Evolutionary conservation across 2,329 filamentous ascomycete species (phyloP).

Genomic region (Alternaria viburni): DNA sequence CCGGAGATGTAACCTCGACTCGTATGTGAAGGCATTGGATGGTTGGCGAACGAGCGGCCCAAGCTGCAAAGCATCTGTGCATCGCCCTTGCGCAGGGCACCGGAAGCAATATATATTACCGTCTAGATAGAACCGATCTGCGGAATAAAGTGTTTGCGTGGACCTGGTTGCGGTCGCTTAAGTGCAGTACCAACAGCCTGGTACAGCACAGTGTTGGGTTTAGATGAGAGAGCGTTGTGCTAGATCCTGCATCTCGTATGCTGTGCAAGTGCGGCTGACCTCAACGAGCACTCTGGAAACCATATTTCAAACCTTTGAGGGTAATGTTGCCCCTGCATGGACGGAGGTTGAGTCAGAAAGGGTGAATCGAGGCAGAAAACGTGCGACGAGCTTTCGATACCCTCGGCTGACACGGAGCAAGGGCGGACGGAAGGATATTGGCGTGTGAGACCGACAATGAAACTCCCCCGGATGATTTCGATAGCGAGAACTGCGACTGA

Average conservation of each 20-base stretch:
- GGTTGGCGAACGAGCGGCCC: constrained; percentile 17
- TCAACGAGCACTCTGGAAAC: constrained; percentile 15
- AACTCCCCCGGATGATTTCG: not conserved
- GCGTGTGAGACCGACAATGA: not conserved
- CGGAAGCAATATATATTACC: constrained; percentile 9
- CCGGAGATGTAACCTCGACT: not conserved
- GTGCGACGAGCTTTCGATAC: constrained; percentile 7
- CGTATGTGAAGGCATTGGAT: not conserved
- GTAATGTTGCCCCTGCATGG: constrained; percentile 3
- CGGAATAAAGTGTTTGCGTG: constrained; percentile 23
- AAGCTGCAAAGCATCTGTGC: constrained; percentile 20
- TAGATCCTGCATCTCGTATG: constrained; percentile 19
- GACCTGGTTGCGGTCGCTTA: constrained; percentile 16
- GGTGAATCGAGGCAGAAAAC: not conserved
- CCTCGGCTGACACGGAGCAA: not conserved
- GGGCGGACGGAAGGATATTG: constrained; percentile 1
- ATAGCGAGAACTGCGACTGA: not conserved
- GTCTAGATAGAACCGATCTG: constrained; percentile 21
- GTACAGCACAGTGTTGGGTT: constrained; percentile 19
- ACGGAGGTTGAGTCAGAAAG: constrained; percentile 1
- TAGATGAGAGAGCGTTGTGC: constrained; percentile 26
- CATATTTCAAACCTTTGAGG: not conserved
- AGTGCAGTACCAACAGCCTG: constrained; percentile 28
- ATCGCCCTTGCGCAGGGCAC: constrained; percentile 15
- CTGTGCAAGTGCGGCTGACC: constrained; percentile 14